Evolutionary conservation across 73 alveolate species (phyloP).

Genomic region (Tetrahymena thermophila): DNA sequence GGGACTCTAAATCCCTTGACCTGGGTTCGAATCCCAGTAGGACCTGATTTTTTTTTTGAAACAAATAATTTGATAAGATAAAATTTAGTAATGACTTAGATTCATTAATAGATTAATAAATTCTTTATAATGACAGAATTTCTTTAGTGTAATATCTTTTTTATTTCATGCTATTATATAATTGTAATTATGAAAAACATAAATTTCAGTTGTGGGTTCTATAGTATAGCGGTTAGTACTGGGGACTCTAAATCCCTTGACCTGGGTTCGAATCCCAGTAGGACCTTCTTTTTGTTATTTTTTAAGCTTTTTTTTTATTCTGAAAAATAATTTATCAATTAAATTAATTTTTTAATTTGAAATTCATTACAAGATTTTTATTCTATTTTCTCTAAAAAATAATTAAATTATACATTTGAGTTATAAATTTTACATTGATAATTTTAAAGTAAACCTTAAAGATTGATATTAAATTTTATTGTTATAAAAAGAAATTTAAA

Average conservation of each 20-base stretch:
- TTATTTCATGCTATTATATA: background rate
- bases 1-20: conserved; percentile 5
- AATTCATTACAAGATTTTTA: too few species aligned
- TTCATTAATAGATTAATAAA: background rate
- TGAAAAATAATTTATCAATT: too few species aligned
- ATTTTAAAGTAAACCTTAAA: too few species aligned
- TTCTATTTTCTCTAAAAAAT: too few species aligned
- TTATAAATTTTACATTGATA: too few species aligned
- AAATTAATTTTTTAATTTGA: too few species aligned
- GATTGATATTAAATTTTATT: too few species aligned
- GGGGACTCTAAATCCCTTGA: conserved; percentile 5
- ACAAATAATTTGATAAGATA: background rate
- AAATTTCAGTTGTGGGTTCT: background rate
- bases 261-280: conserved; percentile 6
- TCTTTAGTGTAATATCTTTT: background rate
- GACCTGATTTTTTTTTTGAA: background rate
- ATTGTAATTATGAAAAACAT: background rate
- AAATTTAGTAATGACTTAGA: too few species aligned
- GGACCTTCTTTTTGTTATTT: background rate
- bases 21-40: conserved; percentile 7
- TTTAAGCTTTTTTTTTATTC: background rate
- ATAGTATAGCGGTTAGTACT: conserved; percentile 2
- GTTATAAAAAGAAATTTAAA: too few species aligned
- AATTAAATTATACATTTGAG: too few species aligned
- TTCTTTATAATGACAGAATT: background rate